A percentile compares a stretch with the other conserved stretches of the same genome.
phyloP scores from a whole-genome alignment of 768 basidiomycete genomes.

The Auriscalpium vulgare region DNA sequence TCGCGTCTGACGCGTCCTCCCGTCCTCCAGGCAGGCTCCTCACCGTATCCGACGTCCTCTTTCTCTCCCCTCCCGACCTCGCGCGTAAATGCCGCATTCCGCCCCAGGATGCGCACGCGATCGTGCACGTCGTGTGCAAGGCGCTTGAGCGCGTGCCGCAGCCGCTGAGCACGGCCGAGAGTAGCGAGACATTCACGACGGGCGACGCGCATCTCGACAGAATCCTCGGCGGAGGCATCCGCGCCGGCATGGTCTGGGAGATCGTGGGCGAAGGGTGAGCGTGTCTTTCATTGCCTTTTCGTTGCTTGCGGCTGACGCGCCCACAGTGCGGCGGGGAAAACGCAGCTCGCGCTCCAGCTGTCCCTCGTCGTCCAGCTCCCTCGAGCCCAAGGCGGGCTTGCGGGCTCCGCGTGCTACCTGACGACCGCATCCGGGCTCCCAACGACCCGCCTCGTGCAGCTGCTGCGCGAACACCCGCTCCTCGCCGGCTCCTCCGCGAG shows the following conservation, averaged over 20 bases:
- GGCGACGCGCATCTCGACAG: conserved; percentile 67
- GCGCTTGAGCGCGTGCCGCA: conserved; percentile 31
- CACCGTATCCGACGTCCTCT: conserved; percentile 41
- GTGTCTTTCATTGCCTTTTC: neutral
- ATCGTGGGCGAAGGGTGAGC: conserved; percentile 80
- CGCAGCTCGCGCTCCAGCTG: conserved; percentile 82
- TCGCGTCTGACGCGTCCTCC: too few relatives aligned
- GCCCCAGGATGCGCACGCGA: conserved; percentile 37
- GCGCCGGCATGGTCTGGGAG: conserved; percentile 80
- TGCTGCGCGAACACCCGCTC: conserved; percentile 43
- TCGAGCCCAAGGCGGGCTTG: conserved; percentile 42
- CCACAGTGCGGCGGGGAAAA: conserved; percentile 86
- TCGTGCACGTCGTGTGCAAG: conserved; percentile 43
- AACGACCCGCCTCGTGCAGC: conserved; percentile 60
- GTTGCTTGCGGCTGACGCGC: neutral
- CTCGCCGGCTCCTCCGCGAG: conserved; percentile 36
- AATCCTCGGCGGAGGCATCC: conserved; percentile 71
- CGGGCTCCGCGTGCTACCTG: conserved; percentile 69
- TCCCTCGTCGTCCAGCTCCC: conserved; percentile 75
- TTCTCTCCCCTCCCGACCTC: conserved; percentile 41
- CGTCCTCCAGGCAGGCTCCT: conserved; percentile 37
- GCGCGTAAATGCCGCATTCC: conserved; percentile 49
- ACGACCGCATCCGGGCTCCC: conserved; percentile 65
- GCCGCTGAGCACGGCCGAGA: conserved; percentile 35
- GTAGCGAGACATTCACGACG: conserved; percentile 52